Percentiles rank a stretch among this genome's conserved stretches.
Evolutionary conservation across 495 filamentous ascomycete species (phyloP).

Genomic region (Pyrenula massariospora): DNA sequence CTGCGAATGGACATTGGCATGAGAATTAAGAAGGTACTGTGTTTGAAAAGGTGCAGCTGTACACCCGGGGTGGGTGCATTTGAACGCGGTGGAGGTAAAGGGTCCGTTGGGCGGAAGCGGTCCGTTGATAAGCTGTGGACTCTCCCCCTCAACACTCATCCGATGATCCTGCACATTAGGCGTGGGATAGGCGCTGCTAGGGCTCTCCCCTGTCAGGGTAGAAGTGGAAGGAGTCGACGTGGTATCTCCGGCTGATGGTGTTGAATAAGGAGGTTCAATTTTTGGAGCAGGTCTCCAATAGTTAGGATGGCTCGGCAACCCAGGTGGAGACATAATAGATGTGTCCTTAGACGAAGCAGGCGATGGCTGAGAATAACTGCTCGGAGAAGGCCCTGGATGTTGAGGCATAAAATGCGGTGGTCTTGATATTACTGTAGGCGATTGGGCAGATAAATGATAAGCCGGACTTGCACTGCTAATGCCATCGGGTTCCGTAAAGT

Average conservation of each 20-base stretch:
- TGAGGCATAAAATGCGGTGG: background rate
- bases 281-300: slow-evolving; percentile 18
- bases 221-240: background rate
- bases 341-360: slow-evolving; percentile 27
- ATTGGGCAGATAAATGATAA: background rate
- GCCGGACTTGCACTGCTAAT: slow-evolving; percentile 6
- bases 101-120: slow-evolving; percentile 15
- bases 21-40: slow-evolving; percentile 79
- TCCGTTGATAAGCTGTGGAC: slow-evolving; percentile 8
- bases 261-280: slow-evolving; percentile 5
- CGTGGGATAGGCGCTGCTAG: slow-evolving; percentile 27
- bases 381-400: slow-evolving; percentile 9
- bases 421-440: background rate
- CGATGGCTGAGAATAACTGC: slow-evolving; percentile 27
- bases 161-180: slow-evolving; percentile 23
- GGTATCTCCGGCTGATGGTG: background rate
- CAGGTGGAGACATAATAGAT: slow-evolving; percentile 27
- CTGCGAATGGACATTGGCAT: slow-evolving; percentile 91
- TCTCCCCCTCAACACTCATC: slow-evolving; percentile 13
- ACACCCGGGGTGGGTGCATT: slow-evolving; percentile 64
- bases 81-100: slow-evolving; percentile 28
- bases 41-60: slow-evolving; percentile 84
- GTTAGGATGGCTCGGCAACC: slow-evolving; percentile 13
- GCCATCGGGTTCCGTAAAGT: slow-evolving; percentile 17
- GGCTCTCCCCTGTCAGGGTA: slow-evolving; percentile 14